Conservation (phyloP, 2,329 filamentous ascomycete genomes). For the Erysiphe neolycopersici region DNA sequence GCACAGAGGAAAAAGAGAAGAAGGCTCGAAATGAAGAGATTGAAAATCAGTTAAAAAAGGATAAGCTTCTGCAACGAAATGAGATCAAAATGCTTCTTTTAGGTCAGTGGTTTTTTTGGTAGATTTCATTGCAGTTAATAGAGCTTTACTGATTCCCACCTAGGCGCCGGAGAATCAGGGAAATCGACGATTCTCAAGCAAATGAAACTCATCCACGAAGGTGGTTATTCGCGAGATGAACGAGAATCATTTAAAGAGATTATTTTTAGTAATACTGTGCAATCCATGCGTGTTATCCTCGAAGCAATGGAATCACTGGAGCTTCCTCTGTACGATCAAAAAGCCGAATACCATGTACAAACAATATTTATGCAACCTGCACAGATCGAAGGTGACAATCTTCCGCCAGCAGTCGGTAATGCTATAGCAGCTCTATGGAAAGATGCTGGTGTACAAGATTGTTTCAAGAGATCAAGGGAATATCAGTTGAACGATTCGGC, state of each 20-base stretch:
- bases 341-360: conserved; percentile 14
- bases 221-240: conserved; percentile 92
- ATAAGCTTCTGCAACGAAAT: conserved; percentile 96
- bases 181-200: conserved; percentile 94
- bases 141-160: not conserved
- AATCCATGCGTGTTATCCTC: conserved; percentile 75
- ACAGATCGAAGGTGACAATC: conserved; percentile 55
- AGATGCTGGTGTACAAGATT: conserved; percentile 65
- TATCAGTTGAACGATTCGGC: conserved; percentile 93
- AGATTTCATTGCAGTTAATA: no score
- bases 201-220: conserved; percentile 99
- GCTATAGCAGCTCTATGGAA: conserved; percentile 67
- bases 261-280: conserved; percentile 83
- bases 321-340: conserved; percentile 46
- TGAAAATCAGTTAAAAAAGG: conserved; percentile 94
- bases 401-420: conserved; percentile 52
- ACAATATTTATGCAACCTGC: conserved; percentile 16
- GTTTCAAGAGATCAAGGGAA: conserved; percentile 59
- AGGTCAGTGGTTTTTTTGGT: conserved; percentile 30
- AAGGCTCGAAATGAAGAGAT: conserved; percentile 99
- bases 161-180: conserved; percentile 69
- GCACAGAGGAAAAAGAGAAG: conserved; percentile 99
- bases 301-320: conserved; percentile 75
- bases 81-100: conserved; percentile 99
- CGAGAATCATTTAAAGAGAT: conserved; percentile 85